A percentile compares a stretch with the other conserved stretches of the same genome.
Conservation (phyloP, 1,284 basidiomycete species). For the Wolfiporia cocos region DNA sequence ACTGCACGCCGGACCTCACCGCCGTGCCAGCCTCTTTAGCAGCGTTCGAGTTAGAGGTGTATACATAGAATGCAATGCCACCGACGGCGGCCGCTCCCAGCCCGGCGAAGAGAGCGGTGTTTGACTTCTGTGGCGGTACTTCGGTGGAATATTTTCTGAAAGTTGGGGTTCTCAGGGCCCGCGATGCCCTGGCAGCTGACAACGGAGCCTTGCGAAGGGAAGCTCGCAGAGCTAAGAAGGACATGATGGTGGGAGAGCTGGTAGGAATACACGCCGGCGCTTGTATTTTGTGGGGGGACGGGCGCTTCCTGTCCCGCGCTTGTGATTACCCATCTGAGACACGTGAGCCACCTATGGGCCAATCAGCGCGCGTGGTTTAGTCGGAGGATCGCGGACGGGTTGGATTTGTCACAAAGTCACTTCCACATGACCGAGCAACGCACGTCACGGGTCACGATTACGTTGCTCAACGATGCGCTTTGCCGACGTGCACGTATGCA, state of each 20-base stretch:
- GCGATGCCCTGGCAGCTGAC: slow-evolving; percentile 27
- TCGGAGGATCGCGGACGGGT: background rate
- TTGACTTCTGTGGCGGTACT: slow-evolving; percentile 38
- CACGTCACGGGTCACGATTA: no score
- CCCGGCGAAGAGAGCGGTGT: slow-evolving; percentile 47
- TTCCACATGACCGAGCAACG: no score
- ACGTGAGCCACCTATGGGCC: background rate
- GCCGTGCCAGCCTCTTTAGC: slow-evolving; percentile 45
- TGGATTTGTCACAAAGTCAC: no score
- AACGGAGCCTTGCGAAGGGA: slow-evolving; percentile 38
- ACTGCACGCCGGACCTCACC: slow-evolving; percentile 52
- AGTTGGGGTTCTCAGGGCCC: slow-evolving; percentile 25
- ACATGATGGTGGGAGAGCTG: slow-evolving; percentile 31
- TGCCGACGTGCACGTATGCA: no score
- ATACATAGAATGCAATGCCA: slow-evolving; percentile 48
- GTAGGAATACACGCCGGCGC: background rate
- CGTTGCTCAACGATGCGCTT: no score
- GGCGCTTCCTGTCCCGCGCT: no score
- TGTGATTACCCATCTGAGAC: no score
- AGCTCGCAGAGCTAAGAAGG: slow-evolving; percentile 40
- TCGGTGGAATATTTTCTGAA: slow-evolving; percentile 56
- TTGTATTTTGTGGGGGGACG: background rate
- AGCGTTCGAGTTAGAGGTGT: slow-evolving; percentile 35
- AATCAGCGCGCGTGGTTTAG: background rate
- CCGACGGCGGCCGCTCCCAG: slow-evolving; percentile 48